Conservation (phyloP, 2,329 filamentous ascomycete genomes). For the Penicillium decumbens region DNA sequence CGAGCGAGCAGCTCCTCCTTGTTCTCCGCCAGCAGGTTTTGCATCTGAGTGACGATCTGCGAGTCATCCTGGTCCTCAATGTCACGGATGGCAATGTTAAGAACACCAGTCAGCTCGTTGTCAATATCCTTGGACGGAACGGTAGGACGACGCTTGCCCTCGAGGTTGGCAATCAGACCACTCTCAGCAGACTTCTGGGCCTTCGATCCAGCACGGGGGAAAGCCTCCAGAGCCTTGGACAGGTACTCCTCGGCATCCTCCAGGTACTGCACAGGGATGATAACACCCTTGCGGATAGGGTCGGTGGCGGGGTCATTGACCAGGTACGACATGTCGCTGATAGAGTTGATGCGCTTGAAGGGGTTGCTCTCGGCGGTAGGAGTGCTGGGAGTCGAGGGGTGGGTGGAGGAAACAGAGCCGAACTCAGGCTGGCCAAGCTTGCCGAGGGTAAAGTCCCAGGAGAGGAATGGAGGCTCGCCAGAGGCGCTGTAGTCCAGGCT, state of each 20-base stretch:
- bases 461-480: conserved; percentile 64
- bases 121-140: conserved; percentile 47
- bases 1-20: conserved; percentile 78
- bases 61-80: conserved; percentile 77
- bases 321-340: conserved; percentile 94
- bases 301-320: conserved; percentile 64
- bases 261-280: conserved; percentile 86
- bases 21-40: conserved; percentile 69
- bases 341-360: conserved; percentile 84
- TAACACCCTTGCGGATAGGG: conserved; percentile 83
- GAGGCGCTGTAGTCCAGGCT: conserved; percentile 81
- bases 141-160: conserved; percentile 62
- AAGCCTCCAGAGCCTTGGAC: conserved; percentile 74
- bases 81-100: conserved; percentile 88
- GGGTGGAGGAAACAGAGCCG: conserved; percentile 68
- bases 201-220: conserved; percentile 58
- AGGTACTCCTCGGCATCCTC: conserved; percentile 90
- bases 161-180: conserved; percentile 67
- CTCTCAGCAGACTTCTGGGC: conserved; percentile 53
- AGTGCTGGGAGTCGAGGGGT: conserved; percentile 78
- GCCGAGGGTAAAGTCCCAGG: conserved; percentile 93
- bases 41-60: conserved; percentile 72
- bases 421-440: conserved; percentile 92
- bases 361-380: conserved; percentile 58
- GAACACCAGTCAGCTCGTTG: conserved; percentile 82